A percentile compares a stretch with the other conserved stretches of the same genome.
Conservation (phyloP, 257 asterid genomes). For the Paraleonurus japonicus region DNA sequence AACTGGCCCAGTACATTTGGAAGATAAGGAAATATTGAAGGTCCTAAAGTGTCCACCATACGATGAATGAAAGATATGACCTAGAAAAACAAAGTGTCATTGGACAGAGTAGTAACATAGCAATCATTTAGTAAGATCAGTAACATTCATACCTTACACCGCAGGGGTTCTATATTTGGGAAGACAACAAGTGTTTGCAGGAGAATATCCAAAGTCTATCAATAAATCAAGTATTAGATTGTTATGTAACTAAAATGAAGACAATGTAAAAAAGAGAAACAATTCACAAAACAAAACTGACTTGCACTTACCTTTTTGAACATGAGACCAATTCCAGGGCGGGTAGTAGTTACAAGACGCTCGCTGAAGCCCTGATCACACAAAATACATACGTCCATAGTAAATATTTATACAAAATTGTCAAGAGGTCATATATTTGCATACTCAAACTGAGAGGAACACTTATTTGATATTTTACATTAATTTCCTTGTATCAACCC, state of each 20-base stretch:
- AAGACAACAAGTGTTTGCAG: conserved; percentile 80
- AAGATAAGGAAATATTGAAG: conserved; percentile 83
- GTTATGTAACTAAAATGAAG: background rate
- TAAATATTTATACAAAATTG: conserved; percentile 3
- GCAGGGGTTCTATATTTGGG: conserved; percentile 74
- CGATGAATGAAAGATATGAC: conserved; percentile 93
- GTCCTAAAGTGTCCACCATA: conserved; percentile 91
- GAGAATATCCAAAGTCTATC: conserved; percentile 56
- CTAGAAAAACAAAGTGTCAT: conserved; percentile 41
- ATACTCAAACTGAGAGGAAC: background rate
- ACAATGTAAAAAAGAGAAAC: background rate
- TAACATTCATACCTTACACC: conserved; percentile 64
- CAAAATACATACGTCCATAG: conserved; percentile 20
- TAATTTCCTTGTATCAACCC: background rate
- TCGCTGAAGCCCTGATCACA: conserved; percentile 85
- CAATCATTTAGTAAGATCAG: conserved; percentile 16
- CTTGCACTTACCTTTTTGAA: conserved; percentile 75
- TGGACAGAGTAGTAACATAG: conserved; percentile 4
- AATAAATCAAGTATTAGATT: conserved; percentile 25
- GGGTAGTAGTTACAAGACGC: conserved; percentile 86
- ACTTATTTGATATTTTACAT: no score
- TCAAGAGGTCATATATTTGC: background rate
- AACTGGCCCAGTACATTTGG: conserved; percentile 89
- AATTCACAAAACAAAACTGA: conserved; percentile 15
- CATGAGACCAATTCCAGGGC: conserved; percentile 89